Base-by-base conservation (phyloP, 495 filamentous ascomycete species). In the Corynascus novoguineensis region DNA sequence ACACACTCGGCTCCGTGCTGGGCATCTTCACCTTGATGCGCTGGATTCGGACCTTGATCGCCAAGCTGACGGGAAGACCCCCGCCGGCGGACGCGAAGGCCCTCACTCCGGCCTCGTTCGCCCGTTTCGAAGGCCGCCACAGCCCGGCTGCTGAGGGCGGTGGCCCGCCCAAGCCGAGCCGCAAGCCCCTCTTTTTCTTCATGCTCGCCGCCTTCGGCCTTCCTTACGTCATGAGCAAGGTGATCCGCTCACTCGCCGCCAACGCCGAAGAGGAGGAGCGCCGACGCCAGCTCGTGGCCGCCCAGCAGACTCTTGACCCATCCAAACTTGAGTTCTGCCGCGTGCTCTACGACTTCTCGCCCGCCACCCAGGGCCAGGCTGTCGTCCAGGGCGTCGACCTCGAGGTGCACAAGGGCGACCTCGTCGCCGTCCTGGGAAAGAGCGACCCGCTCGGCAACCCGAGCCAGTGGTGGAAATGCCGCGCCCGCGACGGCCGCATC, bases 111-210 rank as follows among this genome's bases (percentile, higher is more conserved):
- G 82, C 89, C 35, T 86, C 87, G 52, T 98, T 98, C 65, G 91
- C 92, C 34, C 81, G 83, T 31, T 98, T 97, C 68, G 85, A 89
- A 70, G 87, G 86, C n/a, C 72, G 81, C 65, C 34, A 60, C 22
- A 55, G 64, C 54, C 24, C 71, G 55, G 21, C 58, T 17, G 59
- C 68, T 12, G 64, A 70, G 14, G 68, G 65, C 10, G n/a, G n/a
- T n/a, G 78, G 75, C 38, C 77, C 82, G 42, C 73, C 87, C 5
- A 86, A 83, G 56, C 91, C 92, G 5, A 93, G 88, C 58, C 87
- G 87, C 67, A 99, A 97, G 71, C 93, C 93, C 2, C 87, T 99
- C 66, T 78, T 97, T 63, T 89, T 99, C 79, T 99, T 99, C 80
- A 73, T 97, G 28, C 75, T 95, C 42, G 91, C 92, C 22, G 89